Conservation (phyloP, 2,329 filamentous ascomycete species). For the Plenodomus biglobosus region DNA sequence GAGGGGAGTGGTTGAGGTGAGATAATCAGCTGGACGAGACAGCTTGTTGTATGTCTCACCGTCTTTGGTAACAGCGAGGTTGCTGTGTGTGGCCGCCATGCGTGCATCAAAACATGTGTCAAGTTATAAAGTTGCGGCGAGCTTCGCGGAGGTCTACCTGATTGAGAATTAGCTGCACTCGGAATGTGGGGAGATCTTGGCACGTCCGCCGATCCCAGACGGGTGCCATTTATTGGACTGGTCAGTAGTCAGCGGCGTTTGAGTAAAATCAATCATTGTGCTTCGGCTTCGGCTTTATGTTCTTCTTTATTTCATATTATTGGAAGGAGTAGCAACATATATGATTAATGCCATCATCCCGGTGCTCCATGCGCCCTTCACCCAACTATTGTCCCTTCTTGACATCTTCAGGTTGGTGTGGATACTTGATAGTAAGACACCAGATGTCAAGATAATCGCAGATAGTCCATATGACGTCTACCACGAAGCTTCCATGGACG, state of each 20-base stretch:
- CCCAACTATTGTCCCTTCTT: conserved; percentile 28
- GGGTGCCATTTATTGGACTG: no score
- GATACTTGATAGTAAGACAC: conserved; percentile 96
- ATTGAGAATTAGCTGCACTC: background rate
- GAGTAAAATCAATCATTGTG: no score
- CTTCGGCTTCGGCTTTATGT: no score
- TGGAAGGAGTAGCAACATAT: no score
- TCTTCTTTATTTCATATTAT: no score
- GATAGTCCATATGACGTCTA: conserved; percentile 95
- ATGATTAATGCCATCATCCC: no score
- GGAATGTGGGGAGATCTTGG: conserved; percentile 2
- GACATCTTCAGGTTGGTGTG: conserved; percentile 51
- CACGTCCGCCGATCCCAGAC: background rate
- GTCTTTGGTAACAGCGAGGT: conserved; percentile 37
- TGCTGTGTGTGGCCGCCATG: conserved; percentile 31
- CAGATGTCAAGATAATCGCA: conserved; percentile 98
- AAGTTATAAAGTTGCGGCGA: conserved; percentile 4
- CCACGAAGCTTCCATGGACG: conserved; percentile 96
- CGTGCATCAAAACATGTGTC: background rate
- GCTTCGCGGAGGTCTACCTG: conserved; percentile 4
- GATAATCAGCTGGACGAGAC: conserved; percentile 35
- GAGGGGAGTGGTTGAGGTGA: conserved; percentile 12
- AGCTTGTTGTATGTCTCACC: conserved; percentile 44
- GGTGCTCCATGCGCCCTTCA: background rate
- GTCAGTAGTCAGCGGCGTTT: no score